A percentile compares a stretch with the other conserved stretches of the same genome.
Evolutionary conservation across 2,329 filamentous ascomycete genomes (phyloP).

Genomic region (Leptoxyphium fumago): DNA sequence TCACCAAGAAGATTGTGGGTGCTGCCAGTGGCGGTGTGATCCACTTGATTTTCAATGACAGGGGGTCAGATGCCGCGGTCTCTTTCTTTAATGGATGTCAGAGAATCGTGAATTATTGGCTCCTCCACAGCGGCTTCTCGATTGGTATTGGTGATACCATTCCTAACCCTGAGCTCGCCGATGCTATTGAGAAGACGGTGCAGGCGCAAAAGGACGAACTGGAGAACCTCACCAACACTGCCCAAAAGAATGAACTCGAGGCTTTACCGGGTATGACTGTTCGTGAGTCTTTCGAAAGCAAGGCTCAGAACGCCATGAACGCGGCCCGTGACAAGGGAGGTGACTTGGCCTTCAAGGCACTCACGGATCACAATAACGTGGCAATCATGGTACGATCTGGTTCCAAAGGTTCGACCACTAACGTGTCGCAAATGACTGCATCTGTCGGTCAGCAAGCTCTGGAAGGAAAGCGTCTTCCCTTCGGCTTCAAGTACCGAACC

Average conservation of each 20-base stretch:
- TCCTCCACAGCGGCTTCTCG: slow-evolving; percentile 89
- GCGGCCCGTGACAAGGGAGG: slow-evolving; percentile 92
- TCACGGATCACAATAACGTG: slow-evolving; percentile 93
- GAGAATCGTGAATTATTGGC: slow-evolving; percentile 92
- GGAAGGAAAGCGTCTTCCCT: slow-evolving; percentile 96
- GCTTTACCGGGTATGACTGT: slow-evolving; percentile 97
- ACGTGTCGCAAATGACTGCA: slow-evolving; percentile 98
- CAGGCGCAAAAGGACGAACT: slow-evolving; percentile 71
- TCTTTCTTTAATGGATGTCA: slow-evolving; percentile 93
- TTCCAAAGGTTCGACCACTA: slow-evolving; percentile 97
- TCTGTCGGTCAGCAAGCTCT: slow-evolving; percentile 96
- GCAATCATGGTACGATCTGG: slow-evolving; percentile 92
- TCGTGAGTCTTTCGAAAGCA: slow-evolving; percentile 93
- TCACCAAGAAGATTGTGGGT: slow-evolving; percentile 90
- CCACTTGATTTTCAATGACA: slow-evolving; percentile 92
- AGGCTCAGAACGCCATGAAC: slow-evolving; percentile 87
- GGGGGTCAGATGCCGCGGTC: slow-evolving; percentile 73
- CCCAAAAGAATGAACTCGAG: slow-evolving; percentile 77
- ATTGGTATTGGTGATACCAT: slow-evolving; percentile 98
- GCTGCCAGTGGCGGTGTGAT: slow-evolving; percentile 81
- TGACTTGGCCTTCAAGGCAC: slow-evolving; percentile 75
- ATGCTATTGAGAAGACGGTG: slow-evolving; percentile 71
- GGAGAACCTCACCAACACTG: slow-evolving; percentile 55
- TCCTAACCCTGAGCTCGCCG: slow-evolving; percentile 71
- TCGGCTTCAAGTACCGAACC: slow-evolving; percentile 96